These are phyloP conservation scores for Aspergillus vadensis DNA, from an alignment of 2,329 filamentous ascomycete genomes.

Conservation along the genomic window DNA sequence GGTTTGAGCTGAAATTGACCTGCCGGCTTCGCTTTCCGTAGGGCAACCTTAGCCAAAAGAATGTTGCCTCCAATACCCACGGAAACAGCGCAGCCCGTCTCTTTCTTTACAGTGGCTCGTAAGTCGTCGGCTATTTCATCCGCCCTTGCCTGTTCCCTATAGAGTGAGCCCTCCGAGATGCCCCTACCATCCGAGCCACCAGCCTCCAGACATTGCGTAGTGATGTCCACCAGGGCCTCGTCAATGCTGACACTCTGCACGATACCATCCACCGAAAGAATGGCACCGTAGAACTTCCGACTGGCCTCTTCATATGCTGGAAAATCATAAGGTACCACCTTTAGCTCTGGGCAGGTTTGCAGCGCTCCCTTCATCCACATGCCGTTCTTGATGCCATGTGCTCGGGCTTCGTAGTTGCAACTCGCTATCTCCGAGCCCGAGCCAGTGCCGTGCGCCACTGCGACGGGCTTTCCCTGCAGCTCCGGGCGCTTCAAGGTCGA, in stretches of 20 bases:
- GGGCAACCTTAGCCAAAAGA: conserved; percentile 83
- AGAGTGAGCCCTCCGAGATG: conserved; percentile 67
- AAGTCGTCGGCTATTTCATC: conserved; percentile 69
- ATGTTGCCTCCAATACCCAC: conserved; percentile 92
- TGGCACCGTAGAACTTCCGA: conserved; percentile 79
- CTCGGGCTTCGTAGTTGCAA: conserved; percentile 90
- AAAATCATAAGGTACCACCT: conserved; percentile 94
- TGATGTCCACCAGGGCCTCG: conserved; percentile 87
- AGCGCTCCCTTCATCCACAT: conserved; percentile 98
- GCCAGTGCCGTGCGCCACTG: conserved; percentile 84
- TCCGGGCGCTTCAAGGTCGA: conserved; percentile 79
- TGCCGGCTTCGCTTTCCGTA: conserved; percentile 90
- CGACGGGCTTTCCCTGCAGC: conserved; percentile 74
- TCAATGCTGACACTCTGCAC: conserved; percentile 98
- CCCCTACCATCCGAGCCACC: conserved; percentile 67
- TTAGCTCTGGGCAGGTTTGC: conserved; percentile 79
- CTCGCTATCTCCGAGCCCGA: conserved; percentile 93
- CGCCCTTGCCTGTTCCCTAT: conserved; percentile 76
- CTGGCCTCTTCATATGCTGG: conserved; percentile 92
- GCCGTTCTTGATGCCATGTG: conserved; percentile 88
- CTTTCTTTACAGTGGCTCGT: conserved; percentile 68
- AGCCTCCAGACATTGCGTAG: conserved; percentile 65
- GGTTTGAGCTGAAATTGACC: conserved; percentile 88
- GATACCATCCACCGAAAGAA: conserved; percentile 75
- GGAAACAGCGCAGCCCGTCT: conserved; percentile 84